Base-by-base conservation (phyloP, 139 green algal species). In the Chloropicon primus region DNA sequence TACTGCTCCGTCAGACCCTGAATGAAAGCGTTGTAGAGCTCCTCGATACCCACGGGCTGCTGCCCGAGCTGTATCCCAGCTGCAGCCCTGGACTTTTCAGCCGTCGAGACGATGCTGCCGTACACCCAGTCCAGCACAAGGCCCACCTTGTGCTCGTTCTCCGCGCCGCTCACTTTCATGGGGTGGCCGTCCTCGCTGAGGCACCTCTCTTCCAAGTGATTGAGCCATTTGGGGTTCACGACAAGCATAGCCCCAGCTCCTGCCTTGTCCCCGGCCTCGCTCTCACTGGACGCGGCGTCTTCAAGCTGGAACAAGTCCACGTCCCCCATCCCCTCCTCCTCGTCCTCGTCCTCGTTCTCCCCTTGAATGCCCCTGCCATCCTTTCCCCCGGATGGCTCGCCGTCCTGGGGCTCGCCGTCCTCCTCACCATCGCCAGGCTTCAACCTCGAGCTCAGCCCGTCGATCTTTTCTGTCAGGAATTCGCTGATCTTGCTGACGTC, bases 51-150 rank as follows among this genome's bases (percentile, higher is more conserved):
- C 10, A 53, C 22, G 53, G 25, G 53, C 76, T 62, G 41, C 41
- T 17, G 5, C 10, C 41, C 41, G 41, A 62, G 41, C 41, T 62
- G 41, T 5, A 62, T 27, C 3, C 21, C 22, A 22, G 91, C 89
- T 5, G 87, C 88, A 71, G 95, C 91, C 0, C 91, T 81, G 0
- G 87, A 88, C 80, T 96, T 96, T 79, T 96, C 91, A 2, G 91
- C 91, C 0, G 90, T 94, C 28, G 83, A 91, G n/a, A 95, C 91
- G 71, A 96, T 95, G 72, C 82, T 91, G 76, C 91, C 91, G 72
- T 91, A 96, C 54, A 96, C 88, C 90, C 91, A 96, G 82, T 96
- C 90, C 80, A 96, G 85, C 54, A 93, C 89, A 23, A 96, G 86
- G 21, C 91, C 91, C 77, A 86, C 83, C 71, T 54, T 73, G 79